Percentiles rank a stretch among this genome's conserved stretches.
These are phyloP conservation scores for Sporothrix sp. DNA, from an alignment of 2,329 filamentous ascomycete species.

Conservation along the genomic window DNA sequence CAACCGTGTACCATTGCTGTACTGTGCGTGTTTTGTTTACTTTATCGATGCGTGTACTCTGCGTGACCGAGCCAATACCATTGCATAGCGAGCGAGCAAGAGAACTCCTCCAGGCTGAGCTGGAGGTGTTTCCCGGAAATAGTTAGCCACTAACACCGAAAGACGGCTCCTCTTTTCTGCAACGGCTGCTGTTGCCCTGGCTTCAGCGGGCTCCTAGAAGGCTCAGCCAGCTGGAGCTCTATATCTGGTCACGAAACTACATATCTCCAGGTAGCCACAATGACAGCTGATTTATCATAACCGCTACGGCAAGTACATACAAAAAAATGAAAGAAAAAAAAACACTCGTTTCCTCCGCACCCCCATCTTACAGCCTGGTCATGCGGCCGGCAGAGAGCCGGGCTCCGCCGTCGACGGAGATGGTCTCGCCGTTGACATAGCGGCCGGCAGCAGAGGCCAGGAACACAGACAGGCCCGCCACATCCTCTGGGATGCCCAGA, in stretches of 20 bases:
- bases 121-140: constrained; percentile 5
- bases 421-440: constrained; percentile 37
- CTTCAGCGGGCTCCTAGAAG: background rate
- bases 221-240: no score
- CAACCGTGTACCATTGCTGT: constrained; percentile 1
- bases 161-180: background rate
- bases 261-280: no score
- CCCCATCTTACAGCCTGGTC: constrained; percentile 19
- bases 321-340: background rate
- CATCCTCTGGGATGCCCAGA: constrained; percentile 48
- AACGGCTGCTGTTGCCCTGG: background rate
- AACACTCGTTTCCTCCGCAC: background rate
- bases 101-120: background rate
- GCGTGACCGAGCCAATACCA: no score
- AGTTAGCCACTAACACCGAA: constrained; percentile 9
- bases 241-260: no score
- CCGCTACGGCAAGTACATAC: no score
- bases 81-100: no score
- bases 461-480: constrained; percentile 50
- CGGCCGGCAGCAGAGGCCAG: constrained; percentile 41
- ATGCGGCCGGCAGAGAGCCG: constrained; percentile 23
- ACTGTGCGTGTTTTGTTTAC: background rate
- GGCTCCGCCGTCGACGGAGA: constrained; percentile 27
- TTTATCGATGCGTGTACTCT: background rate
- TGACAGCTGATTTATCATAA: no score